phyloP scores from a whole-genome alignment of 169 alveolate species.

The Pseudocohnilembus persalinus region DNA sequence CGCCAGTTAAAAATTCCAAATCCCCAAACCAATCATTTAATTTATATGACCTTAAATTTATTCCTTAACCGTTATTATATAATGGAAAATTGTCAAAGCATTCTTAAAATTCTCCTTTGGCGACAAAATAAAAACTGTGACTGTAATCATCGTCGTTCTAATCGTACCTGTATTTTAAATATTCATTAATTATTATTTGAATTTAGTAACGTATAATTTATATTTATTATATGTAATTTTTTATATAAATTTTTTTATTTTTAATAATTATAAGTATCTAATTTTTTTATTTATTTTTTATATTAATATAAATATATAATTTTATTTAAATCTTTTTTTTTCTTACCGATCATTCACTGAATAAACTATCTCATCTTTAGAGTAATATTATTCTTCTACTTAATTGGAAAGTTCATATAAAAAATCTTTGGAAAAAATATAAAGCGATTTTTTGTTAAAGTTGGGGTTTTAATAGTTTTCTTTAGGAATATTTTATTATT shows the following conservation, averaged over 20 bases:
- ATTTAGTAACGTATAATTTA: no score
- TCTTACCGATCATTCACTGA: no score
- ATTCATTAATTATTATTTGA: no score
- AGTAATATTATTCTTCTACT: background rate
- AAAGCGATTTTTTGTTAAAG: background rate
- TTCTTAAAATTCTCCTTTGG: background rate
- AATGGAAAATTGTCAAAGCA: background rate
- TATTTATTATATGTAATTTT: no score
- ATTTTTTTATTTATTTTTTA: no score
- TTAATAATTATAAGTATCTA: no score
- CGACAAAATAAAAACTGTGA: background rate
- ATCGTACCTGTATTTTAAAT: no score
- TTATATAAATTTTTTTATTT: no score
- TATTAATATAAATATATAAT: no score
- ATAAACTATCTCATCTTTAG: background rate
- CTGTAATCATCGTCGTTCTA: background rate
- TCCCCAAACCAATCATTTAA: background rate
- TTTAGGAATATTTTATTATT: background rate
- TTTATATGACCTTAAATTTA: no score
- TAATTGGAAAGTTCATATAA: background rate
- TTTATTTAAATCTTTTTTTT: no score
- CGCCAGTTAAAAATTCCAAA: background rate
- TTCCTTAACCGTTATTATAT: background rate
- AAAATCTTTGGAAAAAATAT: background rate
- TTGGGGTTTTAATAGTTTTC: no score